Base-by-base conservation (phyloP, 805 yeast genomes). In the Candida schatavii region DNA sequence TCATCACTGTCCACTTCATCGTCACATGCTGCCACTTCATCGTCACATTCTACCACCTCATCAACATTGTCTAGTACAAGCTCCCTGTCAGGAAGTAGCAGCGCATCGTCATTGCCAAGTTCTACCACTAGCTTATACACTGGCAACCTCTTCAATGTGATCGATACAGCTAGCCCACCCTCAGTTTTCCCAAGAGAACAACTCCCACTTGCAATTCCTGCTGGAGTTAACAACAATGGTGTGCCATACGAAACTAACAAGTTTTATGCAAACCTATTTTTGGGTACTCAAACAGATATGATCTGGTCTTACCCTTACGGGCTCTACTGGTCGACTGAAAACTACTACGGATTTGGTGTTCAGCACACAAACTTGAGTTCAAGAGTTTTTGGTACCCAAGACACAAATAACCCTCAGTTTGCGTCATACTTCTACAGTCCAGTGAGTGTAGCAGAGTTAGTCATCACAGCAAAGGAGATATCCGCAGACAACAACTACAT, bases 251-350 rank as follows among this genome's bases (percentile, higher is more conserved):
- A 81, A 54, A 88, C 95, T 19, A 86, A 87, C 68, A 86, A 85
- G 62, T 87, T 86, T 61, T 85, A 77, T 62, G 76, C 79, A 28
- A 86, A 87, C 57, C 55, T 85, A 53, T 62, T 81, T 48, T 64
- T 84, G 18, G 83, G 68, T 18, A 62, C 61, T 38, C 88, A 81
- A 59, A 63, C 69, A 19, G 66, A 70, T 39, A 74, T 80, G 38
- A 75, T 75, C 3, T 85, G 75, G 65, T 72, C 84, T 7, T 81
- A 78, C 51, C 95, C 95, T 17, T 86, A 83, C 55, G 71, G 77
- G 2, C 57, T 81, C 37, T 82, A 77, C 72, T 78, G 80, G 75
- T 70, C 72, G 42, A 62, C 61, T 5, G 61, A 59, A 11, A 59
- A 54, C 40, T 73, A 68, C 52, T 72, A 68, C 40, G 89, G 89